Conservation (phyloP, 2,329 filamentous ascomycete genomes). For the Dendrostoma leiphaemia region DNA sequence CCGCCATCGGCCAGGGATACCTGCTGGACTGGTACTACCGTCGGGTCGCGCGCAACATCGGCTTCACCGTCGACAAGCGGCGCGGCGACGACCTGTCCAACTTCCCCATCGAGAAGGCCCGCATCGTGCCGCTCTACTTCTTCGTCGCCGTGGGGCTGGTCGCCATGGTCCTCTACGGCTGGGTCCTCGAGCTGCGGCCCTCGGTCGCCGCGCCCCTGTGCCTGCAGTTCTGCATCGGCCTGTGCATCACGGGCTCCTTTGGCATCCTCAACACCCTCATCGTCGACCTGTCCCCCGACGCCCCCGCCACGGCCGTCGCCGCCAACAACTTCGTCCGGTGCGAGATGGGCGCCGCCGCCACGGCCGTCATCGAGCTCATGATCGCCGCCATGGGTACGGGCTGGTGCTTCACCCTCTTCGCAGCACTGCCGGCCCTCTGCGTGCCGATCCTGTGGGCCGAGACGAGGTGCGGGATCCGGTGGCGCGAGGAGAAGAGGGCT, state of each 20-base stretch:
- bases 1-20: slow-evolving; percentile 54
- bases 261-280: slow-evolving; percentile 62
- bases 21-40: slow-evolving; percentile 68
- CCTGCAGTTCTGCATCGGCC: slow-evolving; percentile 55
- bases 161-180: slow-evolving; percentile 55
- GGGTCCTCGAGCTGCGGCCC: slow-evolving; percentile 50
- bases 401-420: slow-evolving; percentile 62
- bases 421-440: slow-evolving; percentile 45
- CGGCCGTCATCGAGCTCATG: slow-evolving; percentile 59
- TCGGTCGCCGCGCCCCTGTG: slow-evolving; percentile 55
- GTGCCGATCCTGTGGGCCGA: slow-evolving; percentile 50
- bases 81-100: slow-evolving; percentile 49
- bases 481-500: slow-evolving; percentile 49
- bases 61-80: slow-evolving; percentile 59
- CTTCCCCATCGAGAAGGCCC: slow-evolving; percentile 55
- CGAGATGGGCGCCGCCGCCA: slow-evolving; percentile 56
- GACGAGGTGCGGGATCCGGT: slow-evolving; percentile 45
- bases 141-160: slow-evolving; percentile 53
- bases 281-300: slow-evolving; percentile 60
- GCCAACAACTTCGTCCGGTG: slow-evolving; percentile 65
- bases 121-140: slow-evolving; percentile 53
- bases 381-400: slow-evolving; percentile 55
- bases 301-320: slow-evolving; percentile 61
- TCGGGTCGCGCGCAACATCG: slow-evolving; percentile 59
- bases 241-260: slow-evolving; percentile 60